Evolutionary conservation across 495 filamentous ascomycete species (phyloP).

Genomic region (Xylaria venustula): DNA sequence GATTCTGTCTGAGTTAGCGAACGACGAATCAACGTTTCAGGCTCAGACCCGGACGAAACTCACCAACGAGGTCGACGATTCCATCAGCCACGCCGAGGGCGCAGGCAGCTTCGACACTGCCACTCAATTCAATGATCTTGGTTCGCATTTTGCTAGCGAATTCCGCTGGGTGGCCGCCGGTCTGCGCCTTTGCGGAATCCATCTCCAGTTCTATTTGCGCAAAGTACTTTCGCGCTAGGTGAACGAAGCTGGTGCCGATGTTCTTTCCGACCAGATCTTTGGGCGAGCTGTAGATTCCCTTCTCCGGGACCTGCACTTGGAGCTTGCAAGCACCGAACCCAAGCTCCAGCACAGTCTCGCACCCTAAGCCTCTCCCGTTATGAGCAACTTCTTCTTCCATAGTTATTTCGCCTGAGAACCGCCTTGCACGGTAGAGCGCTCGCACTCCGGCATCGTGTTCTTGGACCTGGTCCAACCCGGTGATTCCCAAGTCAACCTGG

Average conservation of each 20-base stretch:
- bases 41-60: conserved; percentile 29
- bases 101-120: conserved; percentile 95
- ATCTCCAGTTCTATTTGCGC: conserved; percentile 61
- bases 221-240: conserved; percentile 80
- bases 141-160: conserved; percentile 59
- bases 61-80: conserved; percentile 96
- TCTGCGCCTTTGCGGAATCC: conserved; percentile 27
- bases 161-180: conserved; percentile 4
- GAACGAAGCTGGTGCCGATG: conserved; percentile 91
- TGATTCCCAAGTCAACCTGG: conserved; percentile 90
- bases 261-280: conserved; percentile 88
- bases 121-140: conserved; percentile 87
- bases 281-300: conserved; percentile 65
- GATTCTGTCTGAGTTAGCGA: conserved; percentile 63
- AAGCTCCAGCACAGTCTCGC: conserved; percentile 82
- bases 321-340: conserved; percentile 88
- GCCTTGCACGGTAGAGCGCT: conserved; percentile 46
- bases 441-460: conserved; percentile 79
- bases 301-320: conserved; percentile 92
- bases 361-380: conserved; percentile 45
- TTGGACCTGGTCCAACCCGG: conserved; percentile 85
- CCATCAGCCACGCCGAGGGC: conserved; percentile 94
- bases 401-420: conserved; percentile 52
- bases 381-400: conserved; percentile 37
- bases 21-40: background rate